Evolutionary conservation across 179 eudicot genomes (phyloP), one percentile per base, ranked within the genome.

Genomic region (Silene vulgaris): DNA sequence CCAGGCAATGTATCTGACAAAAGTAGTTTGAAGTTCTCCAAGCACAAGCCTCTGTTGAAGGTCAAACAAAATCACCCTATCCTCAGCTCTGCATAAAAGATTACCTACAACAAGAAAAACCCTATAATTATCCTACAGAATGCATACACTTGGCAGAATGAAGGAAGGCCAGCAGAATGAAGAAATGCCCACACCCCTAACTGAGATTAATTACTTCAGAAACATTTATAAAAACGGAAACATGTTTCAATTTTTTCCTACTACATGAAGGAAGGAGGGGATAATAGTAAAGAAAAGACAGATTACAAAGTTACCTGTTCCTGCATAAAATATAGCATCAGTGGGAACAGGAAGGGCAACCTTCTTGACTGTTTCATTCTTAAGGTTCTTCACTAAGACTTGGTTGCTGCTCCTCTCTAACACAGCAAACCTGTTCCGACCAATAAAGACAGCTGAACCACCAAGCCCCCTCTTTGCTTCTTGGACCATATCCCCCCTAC

Each of bases 391-490:
- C 71, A 93, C 96, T 57, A 87, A 72, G 35, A 90, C 91, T 71
- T 89, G 93, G 75, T 93, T 92, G 85, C 73, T 90, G 86, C 87
- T 90, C 81, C 88, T 92, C 73, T 93, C 98, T 80, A 93, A 88
- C 75, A 93, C 98, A 19, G 93, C 94, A 84, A 93, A 93, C 84
- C 95, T 89, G 70, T 93, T 93, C 69, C 98, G 89, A 75, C 96
- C 97, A 43, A 93, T 87, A 80, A 93, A 93, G 29, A 93, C 83
- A 37, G 97, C 97, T 23, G 98, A 91, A 26, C 87, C 87, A 63
- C 98, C 98, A 32, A 72, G 73, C 70, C 98, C 97, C 77, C 88
- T 89, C 80, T 87, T 90, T 45, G 98, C 90, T 62, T 93, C 98
- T 73, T 88, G 98, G 50, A 83, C 81, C 60, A 84, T 60, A 61